phyloP scores from a whole-genome alignment of 345 rosid species.

The Noccaea caerulescens region DNA sequence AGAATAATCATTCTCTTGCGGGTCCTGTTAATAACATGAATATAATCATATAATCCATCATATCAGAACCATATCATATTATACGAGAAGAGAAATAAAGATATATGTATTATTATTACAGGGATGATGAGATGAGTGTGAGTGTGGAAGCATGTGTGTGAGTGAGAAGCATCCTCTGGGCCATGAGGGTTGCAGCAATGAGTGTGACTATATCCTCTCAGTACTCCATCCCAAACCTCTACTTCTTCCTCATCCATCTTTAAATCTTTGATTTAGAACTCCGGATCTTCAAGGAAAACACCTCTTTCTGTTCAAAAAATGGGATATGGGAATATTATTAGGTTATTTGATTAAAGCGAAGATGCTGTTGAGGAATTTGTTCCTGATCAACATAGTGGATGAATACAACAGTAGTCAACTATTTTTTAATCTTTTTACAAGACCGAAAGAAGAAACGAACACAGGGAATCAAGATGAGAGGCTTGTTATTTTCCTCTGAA shows the following conservation, averaged over 20 bases:
- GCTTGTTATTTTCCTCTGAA: slow-evolving; percentile 6
- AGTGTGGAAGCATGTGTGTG: slow-evolving; percentile 77
- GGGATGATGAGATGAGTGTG: slow-evolving; percentile 58
- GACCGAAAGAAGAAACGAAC: slow-evolving; percentile 20
- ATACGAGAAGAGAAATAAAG: slow-evolving; percentile 1
- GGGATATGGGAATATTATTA: neutral
- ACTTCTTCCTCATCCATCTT: slow-evolving; percentile 38
- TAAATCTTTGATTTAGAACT: neutral
- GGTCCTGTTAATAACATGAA: slow-evolving; percentile 25
- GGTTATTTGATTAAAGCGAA: neutral
- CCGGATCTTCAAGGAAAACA: slow-evolving; percentile 6
- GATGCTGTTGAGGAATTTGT: slow-evolving; percentile 32
- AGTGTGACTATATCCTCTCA: slow-evolving; percentile 66
- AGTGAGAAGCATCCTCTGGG: slow-evolving; percentile 56
- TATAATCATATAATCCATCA: neutral
- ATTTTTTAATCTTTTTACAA: slow-evolving; percentile 8
- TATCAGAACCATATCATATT: neutral
- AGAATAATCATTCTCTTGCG: slow-evolving; percentile 48
- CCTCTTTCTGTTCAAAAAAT: slow-evolving; percentile 3
- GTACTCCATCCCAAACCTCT: neutral
- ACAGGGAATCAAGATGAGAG: slow-evolving; percentile 24
- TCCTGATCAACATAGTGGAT: slow-evolving; percentile 21
- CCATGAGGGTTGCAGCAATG: slow-evolving; percentile 82
- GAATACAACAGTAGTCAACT: slow-evolving; percentile 33
- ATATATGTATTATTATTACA: slow-evolving; percentile 3